Evolutionary conservation across 2,329 filamentous ascomycete species (phyloP).

Genomic region (Epichloe elymi): DNA sequence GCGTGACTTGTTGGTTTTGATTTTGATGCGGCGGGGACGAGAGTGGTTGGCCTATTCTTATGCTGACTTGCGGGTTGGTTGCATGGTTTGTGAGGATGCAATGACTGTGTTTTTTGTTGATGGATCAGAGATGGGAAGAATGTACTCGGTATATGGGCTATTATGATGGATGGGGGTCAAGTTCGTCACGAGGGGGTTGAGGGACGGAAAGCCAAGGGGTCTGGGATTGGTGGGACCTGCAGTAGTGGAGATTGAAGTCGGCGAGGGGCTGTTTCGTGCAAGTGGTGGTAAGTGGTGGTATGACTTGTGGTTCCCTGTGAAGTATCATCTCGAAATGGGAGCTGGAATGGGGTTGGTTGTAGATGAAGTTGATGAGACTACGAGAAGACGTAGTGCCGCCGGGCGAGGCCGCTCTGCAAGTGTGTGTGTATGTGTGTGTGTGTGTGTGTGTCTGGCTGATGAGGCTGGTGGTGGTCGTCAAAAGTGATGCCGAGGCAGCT

Average conservation of each 20-base stretch:
- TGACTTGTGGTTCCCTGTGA: too few relatives aligned
- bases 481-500: too few relatives aligned
- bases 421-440: too few relatives aligned
- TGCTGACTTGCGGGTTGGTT: not conserved
- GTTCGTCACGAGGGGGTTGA: not conserved
- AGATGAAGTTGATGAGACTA: too few relatives aligned
- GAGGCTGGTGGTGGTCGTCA: too few relatives aligned
- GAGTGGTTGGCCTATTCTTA: not conserved
- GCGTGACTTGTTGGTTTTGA: not conserved
- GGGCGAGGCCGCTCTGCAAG: too few relatives aligned
- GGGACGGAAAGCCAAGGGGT: not conserved
- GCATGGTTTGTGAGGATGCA: not conserved
- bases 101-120: not conserved
- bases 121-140: not conserved
- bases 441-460: too few relatives aligned
- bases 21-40: not conserved
- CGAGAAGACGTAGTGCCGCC: too few relatives aligned
- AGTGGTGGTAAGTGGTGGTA: too few relatives aligned
- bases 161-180: not conserved
- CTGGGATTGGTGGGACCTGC: slow-evolving; percentile 1
- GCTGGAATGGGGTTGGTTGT: too few relatives aligned
- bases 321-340: too few relatives aligned
- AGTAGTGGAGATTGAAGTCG: not conserved
- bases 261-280: too few relatives aligned
- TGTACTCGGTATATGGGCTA: not conserved